These are phyloP conservation scores for Podaxis sp. DNA, from an alignment of 768 basidiomycete species.

Conservation along the genomic window DNA sequence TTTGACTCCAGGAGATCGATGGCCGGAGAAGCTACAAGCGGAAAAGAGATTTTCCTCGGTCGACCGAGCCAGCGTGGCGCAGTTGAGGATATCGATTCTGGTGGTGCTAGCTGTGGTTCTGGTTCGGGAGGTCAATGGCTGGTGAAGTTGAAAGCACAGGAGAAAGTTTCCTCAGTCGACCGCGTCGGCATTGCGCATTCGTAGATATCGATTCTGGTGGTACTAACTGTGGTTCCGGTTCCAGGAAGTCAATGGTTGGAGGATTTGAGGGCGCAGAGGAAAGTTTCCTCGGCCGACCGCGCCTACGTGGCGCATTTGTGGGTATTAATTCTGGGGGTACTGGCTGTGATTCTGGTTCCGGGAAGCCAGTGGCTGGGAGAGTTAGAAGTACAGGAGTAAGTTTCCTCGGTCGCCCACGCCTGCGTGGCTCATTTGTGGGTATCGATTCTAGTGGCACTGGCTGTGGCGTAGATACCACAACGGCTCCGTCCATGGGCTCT, in stretches of 20 bases:
- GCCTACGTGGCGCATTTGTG: not conserved
- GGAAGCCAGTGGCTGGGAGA: not conserved
- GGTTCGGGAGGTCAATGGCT: not conserved
- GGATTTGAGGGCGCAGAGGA: not conserved
- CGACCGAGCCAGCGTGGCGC: not conserved
- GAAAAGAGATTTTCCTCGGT: not conserved
- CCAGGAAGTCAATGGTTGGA: not conserved
- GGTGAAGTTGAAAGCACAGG: not conserved
- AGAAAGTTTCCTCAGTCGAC: not conserved
- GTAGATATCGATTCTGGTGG: not conserved
- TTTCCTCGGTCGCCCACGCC: conserved; percentile 3
- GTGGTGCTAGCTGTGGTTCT: not conserved
- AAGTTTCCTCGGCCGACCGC: not conserved
- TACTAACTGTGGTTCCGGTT: not conserved
- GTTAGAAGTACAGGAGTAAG: not conserved
- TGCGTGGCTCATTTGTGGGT: not conserved
- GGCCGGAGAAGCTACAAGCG: not conserved
- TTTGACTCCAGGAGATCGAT: not conserved
- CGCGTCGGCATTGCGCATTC: not conserved
- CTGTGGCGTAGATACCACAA: not conserved
- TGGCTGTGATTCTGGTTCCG: not conserved
- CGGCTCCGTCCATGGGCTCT: not conserved
- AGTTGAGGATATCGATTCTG: not conserved
- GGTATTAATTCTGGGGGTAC: not conserved
- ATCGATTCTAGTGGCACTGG: not conserved